Percentiles rank a stretch among this genome's conserved stretches.
These are phyloP conservation scores for Nicotiana attenuata DNA, from an alignment of 257 asterid genomes.

Conservation along the genomic window DNA sequence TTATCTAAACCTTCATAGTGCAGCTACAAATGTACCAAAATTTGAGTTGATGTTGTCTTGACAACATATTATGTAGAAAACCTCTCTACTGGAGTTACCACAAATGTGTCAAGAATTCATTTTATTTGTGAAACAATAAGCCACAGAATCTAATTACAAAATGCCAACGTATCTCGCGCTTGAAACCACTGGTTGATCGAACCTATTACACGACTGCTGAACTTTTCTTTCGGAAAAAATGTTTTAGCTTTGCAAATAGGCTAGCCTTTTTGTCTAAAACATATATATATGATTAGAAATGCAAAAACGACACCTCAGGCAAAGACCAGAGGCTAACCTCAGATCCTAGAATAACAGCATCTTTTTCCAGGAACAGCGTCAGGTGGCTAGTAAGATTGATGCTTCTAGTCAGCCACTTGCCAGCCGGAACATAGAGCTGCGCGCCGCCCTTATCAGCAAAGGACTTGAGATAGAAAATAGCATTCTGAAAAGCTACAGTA, in stretches of 20 bases:
- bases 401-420: constrained; percentile 84
- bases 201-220: not conserved
- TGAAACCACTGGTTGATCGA: not conserved
- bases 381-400: constrained; percentile 95
- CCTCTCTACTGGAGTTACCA: not conserved
- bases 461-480: constrained; percentile 90
- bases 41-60: not conserved
- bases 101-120: not conserved
- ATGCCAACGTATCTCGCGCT: not conserved
- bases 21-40: not conserved
- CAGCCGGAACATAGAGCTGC: constrained; percentile 91
- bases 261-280: not conserved
- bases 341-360: constrained; percentile 78
- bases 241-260: not conserved
- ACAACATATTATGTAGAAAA: not conserved
- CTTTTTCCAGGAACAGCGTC: constrained; percentile 85
- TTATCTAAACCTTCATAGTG: not conserved
- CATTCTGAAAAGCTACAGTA: constrained; percentile 92
- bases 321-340: constrained; percentile 44
- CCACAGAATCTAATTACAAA: not conserved
- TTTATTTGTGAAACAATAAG: constrained; percentile 1
- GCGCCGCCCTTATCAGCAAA: constrained; percentile 98
- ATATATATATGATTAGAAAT: not conserved
- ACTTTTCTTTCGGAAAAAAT: not conserved
- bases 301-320: not conserved